Percentiles rank a stretch among this genome's conserved stretches.
These are phyloP conservation scores for Zasmidium cellare DNA, from an alignment of 2,329 filamentous ascomycete species.

Conservation along the genomic window DNA sequence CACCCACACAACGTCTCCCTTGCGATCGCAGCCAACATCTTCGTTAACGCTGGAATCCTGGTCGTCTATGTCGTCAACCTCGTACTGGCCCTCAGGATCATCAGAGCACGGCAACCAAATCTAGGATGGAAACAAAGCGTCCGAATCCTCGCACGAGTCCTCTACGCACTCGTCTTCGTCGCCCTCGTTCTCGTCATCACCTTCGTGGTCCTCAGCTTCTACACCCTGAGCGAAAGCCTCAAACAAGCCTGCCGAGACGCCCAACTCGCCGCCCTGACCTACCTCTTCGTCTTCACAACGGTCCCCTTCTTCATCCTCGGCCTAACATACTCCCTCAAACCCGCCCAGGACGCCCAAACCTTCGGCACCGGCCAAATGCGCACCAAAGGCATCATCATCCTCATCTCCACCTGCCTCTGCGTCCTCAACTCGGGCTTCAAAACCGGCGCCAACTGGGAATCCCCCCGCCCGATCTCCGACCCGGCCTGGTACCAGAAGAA, in stretches of 20 bases:
- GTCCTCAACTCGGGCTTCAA: constrained; percentile 29
- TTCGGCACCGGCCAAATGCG: constrained; percentile 24
- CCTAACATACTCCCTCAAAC: constrained; percentile 16
- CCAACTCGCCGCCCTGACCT: constrained; percentile 25
- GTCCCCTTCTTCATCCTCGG: constrained; percentile 26
- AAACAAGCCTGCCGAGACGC: constrained; percentile 18
- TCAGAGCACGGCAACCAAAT: constrained; percentile 29
- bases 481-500: constrained; percentile 34
- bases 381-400: constrained; percentile 23
- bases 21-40: constrained; percentile 33
- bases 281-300: constrained; percentile 25
- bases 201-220: constrained; percentile 30
- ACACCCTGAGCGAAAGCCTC: constrained; percentile 26
- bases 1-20: constrained; percentile 31
- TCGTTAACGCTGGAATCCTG: constrained; percentile 33
- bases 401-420: constrained; percentile 18
- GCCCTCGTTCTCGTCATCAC: constrained; percentile 28
- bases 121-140: constrained; percentile 29
- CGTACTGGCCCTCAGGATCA: constrained; percentile 30
- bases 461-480: constrained; percentile 22
- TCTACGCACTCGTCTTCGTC: constrained; percentile 16
- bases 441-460: constrained; percentile 27
- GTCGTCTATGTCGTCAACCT: constrained; percentile 35
- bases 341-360: constrained; percentile 10
- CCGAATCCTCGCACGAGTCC: constrained; percentile 10